phyloP scores from a whole-genome alignment of 805 yeast species.

The Ogataea chonburiensis region DNA sequence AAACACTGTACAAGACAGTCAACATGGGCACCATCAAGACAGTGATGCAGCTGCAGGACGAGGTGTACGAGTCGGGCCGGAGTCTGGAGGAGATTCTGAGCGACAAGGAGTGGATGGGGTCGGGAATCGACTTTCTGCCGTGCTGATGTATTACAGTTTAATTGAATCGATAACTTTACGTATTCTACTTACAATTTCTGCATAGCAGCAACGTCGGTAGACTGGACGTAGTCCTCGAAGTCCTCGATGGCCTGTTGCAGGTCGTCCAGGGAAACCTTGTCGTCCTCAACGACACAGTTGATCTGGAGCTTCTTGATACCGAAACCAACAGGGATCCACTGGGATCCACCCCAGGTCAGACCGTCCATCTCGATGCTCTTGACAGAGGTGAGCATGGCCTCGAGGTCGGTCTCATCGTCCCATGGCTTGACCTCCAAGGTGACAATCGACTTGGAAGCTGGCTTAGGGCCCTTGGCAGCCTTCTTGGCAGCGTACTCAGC shows the following conservation, averaged over 20 bases:
- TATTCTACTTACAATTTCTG: conserved; percentile 71
- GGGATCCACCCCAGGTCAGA: conserved; percentile 97
- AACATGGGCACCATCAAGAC: conserved; percentile 55
- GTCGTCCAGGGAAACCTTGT: conserved; percentile 88
- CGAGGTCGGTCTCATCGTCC: conserved; percentile 99
- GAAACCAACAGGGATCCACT: conserved; percentile 95
- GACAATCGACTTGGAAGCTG: conserved; percentile 97
- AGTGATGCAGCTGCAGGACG: conserved; percentile 41
- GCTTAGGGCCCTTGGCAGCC: conserved; percentile 89
- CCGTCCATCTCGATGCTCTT: conserved; percentile 87
- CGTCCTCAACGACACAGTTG: conserved; percentile 98
- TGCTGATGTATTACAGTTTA: too few relatives aligned
- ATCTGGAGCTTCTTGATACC: conserved; percentile 99
- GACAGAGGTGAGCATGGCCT: conserved; percentile 81
- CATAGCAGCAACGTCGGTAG: conserved; percentile 99
- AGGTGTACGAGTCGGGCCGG: conserved; percentile 46
- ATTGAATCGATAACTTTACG: too few relatives aligned
- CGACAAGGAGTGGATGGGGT: conserved; percentile 46
- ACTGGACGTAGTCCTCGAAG: conserved; percentile 99
- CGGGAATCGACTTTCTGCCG: conserved; percentile 52
- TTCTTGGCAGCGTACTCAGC: conserved; percentile 98
- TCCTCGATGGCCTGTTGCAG: conserved; percentile 77
- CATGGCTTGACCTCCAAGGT: conserved; percentile 99
- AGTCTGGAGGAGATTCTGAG: conserved; percentile 43
- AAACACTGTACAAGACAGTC: conserved; percentile 44